phyloP scores from a whole-genome alignment of 2,329 filamentous ascomycete species.

The Fusarium sp. region DNA sequence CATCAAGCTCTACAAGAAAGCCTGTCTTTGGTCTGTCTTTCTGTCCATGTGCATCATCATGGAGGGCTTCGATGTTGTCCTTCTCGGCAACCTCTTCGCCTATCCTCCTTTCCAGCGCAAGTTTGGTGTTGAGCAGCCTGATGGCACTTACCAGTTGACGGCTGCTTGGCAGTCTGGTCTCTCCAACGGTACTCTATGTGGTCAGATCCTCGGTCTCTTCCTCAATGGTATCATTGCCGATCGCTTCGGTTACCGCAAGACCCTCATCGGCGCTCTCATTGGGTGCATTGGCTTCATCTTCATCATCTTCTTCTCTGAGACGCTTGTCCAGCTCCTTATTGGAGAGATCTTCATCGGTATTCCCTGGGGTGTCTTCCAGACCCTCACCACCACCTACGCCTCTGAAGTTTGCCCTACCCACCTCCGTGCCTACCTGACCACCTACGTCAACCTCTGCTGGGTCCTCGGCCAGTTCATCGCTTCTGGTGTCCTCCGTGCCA shows the following conservation, averaged over 20 bases:
- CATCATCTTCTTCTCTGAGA: constrained; percentile 62
- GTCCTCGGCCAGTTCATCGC: constrained; percentile 63
- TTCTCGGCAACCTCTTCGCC: constrained; percentile 59
- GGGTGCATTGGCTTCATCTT: constrained; percentile 61
- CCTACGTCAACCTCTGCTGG: constrained; percentile 65
- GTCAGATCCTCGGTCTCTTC: constrained; percentile 65
- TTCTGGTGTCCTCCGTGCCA: constrained; percentile 58
- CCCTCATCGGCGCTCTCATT: constrained; percentile 59
- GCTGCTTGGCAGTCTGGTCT: constrained; percentile 67
- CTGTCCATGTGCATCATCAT: constrained; percentile 57
- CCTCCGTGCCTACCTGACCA: constrained; percentile 64
- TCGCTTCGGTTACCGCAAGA: constrained; percentile 61
- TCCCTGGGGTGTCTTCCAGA: constrained; percentile 63
- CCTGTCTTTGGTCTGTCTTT: constrained; percentile 56
- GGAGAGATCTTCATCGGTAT: constrained; percentile 63
- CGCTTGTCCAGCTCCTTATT: constrained; percentile 57
- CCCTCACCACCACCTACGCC: constrained; percentile 62
- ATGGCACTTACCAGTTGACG: constrained; percentile 61
- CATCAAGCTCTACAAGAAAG: constrained; percentile 58
- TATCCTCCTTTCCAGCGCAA: constrained; percentile 56
- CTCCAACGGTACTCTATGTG: constrained; percentile 62
- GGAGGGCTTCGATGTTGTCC: constrained; percentile 58
- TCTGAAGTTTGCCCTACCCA: constrained; percentile 61
- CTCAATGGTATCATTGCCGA: constrained; percentile 64
- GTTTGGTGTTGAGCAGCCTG: constrained; percentile 54